These are phyloP conservation scores for Salix arbutifolia DNA, from an alignment of 345 rosid species.

Conservation along the genomic window DNA sequence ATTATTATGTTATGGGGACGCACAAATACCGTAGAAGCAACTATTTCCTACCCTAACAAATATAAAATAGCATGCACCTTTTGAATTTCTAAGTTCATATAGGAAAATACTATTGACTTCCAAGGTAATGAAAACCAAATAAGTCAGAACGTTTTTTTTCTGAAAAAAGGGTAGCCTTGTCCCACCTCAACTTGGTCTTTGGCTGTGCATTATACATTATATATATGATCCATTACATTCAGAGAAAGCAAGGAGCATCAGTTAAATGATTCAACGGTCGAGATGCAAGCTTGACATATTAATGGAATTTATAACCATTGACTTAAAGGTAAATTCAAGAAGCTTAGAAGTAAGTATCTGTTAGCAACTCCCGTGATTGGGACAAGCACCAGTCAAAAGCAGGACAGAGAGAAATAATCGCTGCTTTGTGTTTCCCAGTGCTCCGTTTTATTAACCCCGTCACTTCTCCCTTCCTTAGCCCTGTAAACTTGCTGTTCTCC, in stretches of 20 bases:
- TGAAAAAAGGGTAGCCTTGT: neutral
- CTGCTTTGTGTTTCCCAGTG: constrained; percentile 8
- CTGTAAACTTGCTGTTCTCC: neutral
- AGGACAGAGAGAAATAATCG: constrained; percentile 22
- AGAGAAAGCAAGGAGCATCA: neutral
- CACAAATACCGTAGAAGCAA: neutral
- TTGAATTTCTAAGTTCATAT: neutral
- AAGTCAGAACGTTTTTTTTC: neutral
- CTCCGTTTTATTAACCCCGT: constrained; percentile 26
- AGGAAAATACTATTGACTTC: neutral
- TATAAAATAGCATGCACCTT: neutral
- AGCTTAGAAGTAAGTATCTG: neutral
- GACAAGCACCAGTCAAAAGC: constrained; percentile 27
- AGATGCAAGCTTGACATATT: neutral
- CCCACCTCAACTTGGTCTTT: constrained; percentile 2
- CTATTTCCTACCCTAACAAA: neutral
- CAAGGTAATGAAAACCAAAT: neutral
- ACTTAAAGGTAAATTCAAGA: constrained; percentile 7
- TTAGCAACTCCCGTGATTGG: neutral
- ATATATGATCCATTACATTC: neutral
- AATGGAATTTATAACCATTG: neutral
- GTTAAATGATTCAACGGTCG: constrained; percentile 4
- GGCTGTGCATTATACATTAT: neutral
- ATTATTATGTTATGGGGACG: neutral
- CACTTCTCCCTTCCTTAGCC: constrained; percentile 7